phyloP scores from a whole-genome alignment of 2,329 filamentous ascomycete genomes.

The Huntiella abstrusa region DNA sequence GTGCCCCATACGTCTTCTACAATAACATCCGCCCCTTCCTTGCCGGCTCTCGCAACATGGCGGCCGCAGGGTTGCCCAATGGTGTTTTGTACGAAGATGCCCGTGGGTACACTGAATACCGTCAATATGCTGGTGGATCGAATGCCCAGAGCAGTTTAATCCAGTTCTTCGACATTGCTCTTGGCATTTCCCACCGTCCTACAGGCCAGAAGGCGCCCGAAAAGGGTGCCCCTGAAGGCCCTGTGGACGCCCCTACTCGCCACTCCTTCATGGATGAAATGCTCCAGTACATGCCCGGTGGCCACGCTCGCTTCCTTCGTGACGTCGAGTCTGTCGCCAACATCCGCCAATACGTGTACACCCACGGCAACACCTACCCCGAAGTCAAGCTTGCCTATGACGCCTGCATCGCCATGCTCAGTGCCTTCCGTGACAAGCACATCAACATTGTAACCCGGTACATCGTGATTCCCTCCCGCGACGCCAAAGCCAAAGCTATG shows the following conservation, averaged over 20 bases:
- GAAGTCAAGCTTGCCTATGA: slow-evolving; percentile 69
- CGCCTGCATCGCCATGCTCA: slow-evolving; percentile 57
- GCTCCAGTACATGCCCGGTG: slow-evolving; percentile 90
- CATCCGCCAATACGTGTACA: slow-evolving; percentile 60
- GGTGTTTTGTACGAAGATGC: slow-evolving; percentile 80
- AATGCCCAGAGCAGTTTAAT: slow-evolving; percentile 95
- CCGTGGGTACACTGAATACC: slow-evolving; percentile 46
- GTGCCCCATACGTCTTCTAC: slow-evolving; percentile 88
- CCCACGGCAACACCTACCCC: slow-evolving; percentile 38
- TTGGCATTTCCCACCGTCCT: slow-evolving; percentile 77
- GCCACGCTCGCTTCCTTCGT: slow-evolving; percentile 73
- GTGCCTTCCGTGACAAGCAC: slow-evolving; percentile 70
- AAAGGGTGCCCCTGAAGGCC: slow-evolving; percentile 18
- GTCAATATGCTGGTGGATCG: slow-evolving; percentile 81
- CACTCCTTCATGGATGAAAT: slow-evolving; percentile 95
- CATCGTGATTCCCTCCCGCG: slow-evolving; percentile 74
- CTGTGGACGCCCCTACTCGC: slow-evolving; percentile 35
- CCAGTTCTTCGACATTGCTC: slow-evolving; percentile 87
- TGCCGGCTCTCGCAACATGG: slow-evolving; percentile 95
- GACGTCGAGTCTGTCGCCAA: slow-evolving; percentile 67
- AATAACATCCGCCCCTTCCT: slow-evolving; percentile 90
- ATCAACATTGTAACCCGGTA: slow-evolving; percentile 93
- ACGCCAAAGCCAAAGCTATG: slow-evolving; percentile 45
- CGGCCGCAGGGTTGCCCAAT: slow-evolving; percentile 70
- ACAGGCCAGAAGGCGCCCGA: slow-evolving; percentile 45